Evolutionary conservation across 257 asterid genomes (phyloP), one percentile per base, ranked within the genome.

Genomic region (Solanum piurae): DNA sequence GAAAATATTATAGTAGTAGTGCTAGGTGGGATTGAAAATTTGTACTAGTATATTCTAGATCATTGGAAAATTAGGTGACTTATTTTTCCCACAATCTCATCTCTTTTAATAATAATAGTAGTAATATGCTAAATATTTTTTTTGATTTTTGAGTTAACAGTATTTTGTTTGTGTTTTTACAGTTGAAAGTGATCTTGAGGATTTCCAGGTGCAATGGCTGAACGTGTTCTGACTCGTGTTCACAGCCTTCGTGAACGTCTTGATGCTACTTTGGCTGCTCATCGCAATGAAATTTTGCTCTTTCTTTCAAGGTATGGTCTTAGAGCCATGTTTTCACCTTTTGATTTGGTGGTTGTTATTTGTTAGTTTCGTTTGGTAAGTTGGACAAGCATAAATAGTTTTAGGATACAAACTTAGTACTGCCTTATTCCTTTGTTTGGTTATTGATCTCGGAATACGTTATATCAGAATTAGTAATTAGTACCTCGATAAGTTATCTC

Each of bases 241-340:
- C 98, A 96, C 93, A 95, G 98, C 94, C 98, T 95, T 52, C 98
- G 95, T 3, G 99, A 96, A 90, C 96, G 97, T 33, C 89, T 96
- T 91, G 98, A 96, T 69, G 93, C 97, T 89, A 96, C 98, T 20
- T 93, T 96, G 74, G 92, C 95, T 79, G 94, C 96, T 87, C 96
- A 94, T 75, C 98, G 98, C 91, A 89, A 93, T 52, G 98, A 95
- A 86, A 90, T 95, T 55, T 55, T 96, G 87, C 86, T 91, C 89
- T 96, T 96, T 42, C 87, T 96, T 4, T 91, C 98, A 1, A 95
- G 94, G 99, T 95, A 66, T 12, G 21, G 42, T 27, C 29, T 77
- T 36, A 18, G 31, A 83, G 62, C 37, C 14, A 3, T 82, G 9
- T 40, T 80, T 27, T 49, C 5, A 14, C 72, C 1, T n/a, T n/a